These are phyloP conservation scores for Acorus gramineus DNA, from an alignment of 106 monocot genomes.

Conservation along the genomic window DNA sequence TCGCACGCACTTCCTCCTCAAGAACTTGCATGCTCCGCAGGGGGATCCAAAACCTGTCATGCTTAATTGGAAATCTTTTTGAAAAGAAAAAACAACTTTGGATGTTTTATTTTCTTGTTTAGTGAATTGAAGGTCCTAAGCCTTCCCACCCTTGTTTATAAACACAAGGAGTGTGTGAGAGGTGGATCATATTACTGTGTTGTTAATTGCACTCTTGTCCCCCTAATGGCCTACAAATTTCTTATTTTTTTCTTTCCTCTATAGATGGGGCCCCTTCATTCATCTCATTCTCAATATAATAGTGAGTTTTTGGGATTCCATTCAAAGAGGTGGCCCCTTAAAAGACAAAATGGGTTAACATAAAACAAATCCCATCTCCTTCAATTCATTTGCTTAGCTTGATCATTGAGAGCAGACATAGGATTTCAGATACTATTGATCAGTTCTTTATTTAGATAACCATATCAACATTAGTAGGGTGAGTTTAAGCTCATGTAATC, in stretches of 20 bases:
- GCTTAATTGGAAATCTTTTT: neutral
- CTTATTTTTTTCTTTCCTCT: neutral
- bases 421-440: too few relatives aligned
- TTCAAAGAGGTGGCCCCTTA: neutral
- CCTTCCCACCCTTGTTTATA: conserved; percentile 3
- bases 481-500: too few relatives aligned
- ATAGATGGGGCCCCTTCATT: neutral
- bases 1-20: conserved; percentile 80
- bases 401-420: conserved; percentile 1
- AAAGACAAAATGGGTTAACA: neutral
- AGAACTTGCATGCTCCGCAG: conserved; percentile 92
- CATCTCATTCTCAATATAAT: conserved; percentile 13
- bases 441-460: too few relatives aligned
- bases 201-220: conserved; percentile 9
- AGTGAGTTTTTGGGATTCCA: conserved; percentile 2
- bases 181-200: conserved; percentile 1
- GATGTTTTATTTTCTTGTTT: neutral
- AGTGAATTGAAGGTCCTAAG: neutral
- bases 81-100: neutral
- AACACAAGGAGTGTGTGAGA: conserved; percentile 1
- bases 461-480: too few relatives aligned
- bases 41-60: conserved; percentile 89
- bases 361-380: neutral
- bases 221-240: conserved; percentile 15
- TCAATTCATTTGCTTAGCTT: neutral